phyloP scores from a whole-genome alignment of 768 basidiomycete species.

The Boletus subparvulus region DNA sequence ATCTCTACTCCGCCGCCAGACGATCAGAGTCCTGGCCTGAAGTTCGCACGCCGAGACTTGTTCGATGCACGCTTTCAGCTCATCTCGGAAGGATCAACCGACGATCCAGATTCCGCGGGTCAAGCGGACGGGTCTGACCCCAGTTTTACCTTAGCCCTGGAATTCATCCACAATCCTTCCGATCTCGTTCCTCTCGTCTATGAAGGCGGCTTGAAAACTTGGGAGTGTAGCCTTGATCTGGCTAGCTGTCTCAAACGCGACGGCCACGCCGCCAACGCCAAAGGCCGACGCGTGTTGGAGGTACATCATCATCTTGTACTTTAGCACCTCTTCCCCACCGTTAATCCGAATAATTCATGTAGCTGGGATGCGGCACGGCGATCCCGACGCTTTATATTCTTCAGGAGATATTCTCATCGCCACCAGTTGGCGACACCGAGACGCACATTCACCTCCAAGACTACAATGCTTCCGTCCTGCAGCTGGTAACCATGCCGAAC shows the following conservation, averaged over 20 bases:
- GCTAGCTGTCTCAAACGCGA: slow-evolving; percentile 59
- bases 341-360: background rate
- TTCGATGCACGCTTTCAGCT: slow-evolving; percentile 97
- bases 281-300: slow-evolving; percentile 68
- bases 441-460: slow-evolving; percentile 83
- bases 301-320: slow-evolving; percentile 35
- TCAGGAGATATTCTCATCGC: slow-evolving; percentile 50
- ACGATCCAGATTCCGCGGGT: slow-evolving; percentile 29
- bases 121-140: slow-evolving; percentile 11
- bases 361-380: slow-evolving; percentile 95
- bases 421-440: slow-evolving; percentile 18
- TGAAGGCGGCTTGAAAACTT: slow-evolving; percentile 96
- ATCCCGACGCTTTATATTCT: slow-evolving; percentile 80
- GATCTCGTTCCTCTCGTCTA: slow-evolving; percentile 92
- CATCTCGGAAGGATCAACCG: slow-evolving; percentile 54
- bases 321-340: background rate
- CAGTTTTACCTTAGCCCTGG: slow-evolving; percentile 39
- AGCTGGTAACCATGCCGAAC: slow-evolving; percentile 79
- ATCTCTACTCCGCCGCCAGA: slow-evolving; percentile 49
- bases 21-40: slow-evolving; percentile 23
- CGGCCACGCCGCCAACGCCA: slow-evolving; percentile 22
- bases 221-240: slow-evolving; percentile 93
- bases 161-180: slow-evolving; percentile 77
- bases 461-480: slow-evolving; percentile 81
- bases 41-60: slow-evolving; percentile 76